Conservation (phyloP, 164 flowering plant species). For the Aristolochia fimbriata region DNA sequence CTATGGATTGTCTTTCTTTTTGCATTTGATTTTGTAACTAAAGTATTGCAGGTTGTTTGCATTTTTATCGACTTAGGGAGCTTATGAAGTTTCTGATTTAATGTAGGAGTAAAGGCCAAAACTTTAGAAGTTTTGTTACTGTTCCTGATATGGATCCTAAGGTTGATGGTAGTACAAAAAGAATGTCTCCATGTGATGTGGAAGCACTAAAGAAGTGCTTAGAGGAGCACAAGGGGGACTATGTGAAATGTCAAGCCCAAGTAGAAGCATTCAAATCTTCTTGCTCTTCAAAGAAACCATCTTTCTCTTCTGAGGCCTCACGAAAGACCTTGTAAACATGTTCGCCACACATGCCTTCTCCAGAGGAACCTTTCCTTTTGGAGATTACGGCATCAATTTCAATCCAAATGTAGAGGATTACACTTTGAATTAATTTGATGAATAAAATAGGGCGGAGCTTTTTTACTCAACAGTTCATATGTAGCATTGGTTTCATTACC, state of each 20-base stretch:
- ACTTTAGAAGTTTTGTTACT: not conserved
- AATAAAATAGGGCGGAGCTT: too few relatives aligned
- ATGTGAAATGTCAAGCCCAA: conserved; percentile 35
- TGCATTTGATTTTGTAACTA: not conserved
- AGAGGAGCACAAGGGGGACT: conserved; percentile 47
- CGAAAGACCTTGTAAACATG: not conserved
- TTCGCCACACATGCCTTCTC: too few relatives aligned
- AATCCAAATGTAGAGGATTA: too few relatives aligned
- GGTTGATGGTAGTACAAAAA: conserved; percentile 7
- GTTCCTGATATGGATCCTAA: conserved; percentile 12
- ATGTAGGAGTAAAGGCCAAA: not conserved
- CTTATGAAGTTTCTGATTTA: not conserved
- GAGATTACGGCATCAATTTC: too few relatives aligned
- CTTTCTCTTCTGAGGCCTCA: conserved; percentile 9
- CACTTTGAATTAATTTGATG: too few relatives aligned
- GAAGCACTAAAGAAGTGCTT: conserved; percentile 53
- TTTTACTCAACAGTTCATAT: too few relatives aligned
- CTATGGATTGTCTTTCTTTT: not conserved
- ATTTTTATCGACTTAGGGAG: not conserved
- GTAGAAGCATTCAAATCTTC: conserved; percentile 37
- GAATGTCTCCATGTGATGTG: conserved; percentile 26
- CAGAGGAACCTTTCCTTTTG: too few relatives aligned
- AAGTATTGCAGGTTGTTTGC: too few relatives aligned
- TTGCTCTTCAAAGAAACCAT: conserved; percentile 20
- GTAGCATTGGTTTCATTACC: too few relatives aligned